phyloP scores from a whole-genome alignment of 2,329 filamentous ascomycete genomes.

The Westerdykella ornata region DNA sequence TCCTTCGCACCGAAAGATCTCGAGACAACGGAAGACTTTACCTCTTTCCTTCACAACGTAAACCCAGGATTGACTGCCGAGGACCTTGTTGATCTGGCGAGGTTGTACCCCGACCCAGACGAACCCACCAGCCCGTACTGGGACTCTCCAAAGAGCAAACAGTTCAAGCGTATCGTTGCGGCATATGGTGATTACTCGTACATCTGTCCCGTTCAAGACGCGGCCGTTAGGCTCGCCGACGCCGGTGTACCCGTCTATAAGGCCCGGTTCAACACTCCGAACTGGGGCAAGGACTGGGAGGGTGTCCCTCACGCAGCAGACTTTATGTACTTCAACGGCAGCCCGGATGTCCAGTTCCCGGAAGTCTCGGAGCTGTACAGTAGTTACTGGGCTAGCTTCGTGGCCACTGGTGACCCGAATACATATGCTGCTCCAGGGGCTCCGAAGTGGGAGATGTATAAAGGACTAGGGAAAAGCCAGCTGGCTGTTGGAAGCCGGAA shows the following conservation, averaged over 20 bases:
- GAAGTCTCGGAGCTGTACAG: conserved; percentile 29
- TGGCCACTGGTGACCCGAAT: conserved; percentile 33
- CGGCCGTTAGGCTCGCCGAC: conserved; percentile 18
- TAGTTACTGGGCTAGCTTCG: conserved; percentile 33
- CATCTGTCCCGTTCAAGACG: conserved; percentile 34
- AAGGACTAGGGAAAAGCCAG: conserved; percentile 8
- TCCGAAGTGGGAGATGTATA: conserved; percentile 27
- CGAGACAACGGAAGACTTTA: conserved; percentile 32
- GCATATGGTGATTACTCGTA: conserved; percentile 36
- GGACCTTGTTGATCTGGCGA: conserved; percentile 27
- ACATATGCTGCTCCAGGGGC: conserved; percentile 16
- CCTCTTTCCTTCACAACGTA: conserved; percentile 27
- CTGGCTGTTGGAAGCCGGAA: conserved; percentile 23
- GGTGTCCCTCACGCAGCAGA: conserved; percentile 33
- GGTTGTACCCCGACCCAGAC: conserved; percentile 23
- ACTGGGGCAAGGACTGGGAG: conserved; percentile 18
- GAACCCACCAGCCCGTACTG: conserved; percentile 23
- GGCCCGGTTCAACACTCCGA: conserved; percentile 33
- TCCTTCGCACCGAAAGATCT: conserved; percentile 29
- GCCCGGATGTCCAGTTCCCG: conserved; percentile 20
- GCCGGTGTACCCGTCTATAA: conserved; percentile 27
- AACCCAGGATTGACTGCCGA: conserved; percentile 21
- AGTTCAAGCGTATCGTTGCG: conserved; percentile 42
- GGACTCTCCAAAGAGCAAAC: conserved; percentile 38
- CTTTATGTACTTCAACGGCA: conserved; percentile 26